Base-by-base conservation (phyloP, 129 eudicot species). In the Glebionis coronaria region DNA sequence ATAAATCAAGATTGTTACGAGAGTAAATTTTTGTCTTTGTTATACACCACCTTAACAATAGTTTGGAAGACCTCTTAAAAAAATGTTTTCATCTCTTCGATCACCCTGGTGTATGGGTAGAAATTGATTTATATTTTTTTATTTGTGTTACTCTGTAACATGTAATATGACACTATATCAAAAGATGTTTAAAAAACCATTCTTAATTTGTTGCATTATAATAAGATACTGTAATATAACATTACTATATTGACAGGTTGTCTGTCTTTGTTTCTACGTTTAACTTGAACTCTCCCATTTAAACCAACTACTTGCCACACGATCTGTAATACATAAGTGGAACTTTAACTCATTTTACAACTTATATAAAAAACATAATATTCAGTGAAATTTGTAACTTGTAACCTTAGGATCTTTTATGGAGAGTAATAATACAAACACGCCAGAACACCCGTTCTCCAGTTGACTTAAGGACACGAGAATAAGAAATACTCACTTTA, bases 241-340 rank as follows among this genome's bases (percentile, higher is more conserved):
- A 63, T 68, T 86, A 88, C 98, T 85, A 79, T 68, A 76, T 88
- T 88, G 40, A 95, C 96, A 65, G 84, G 95, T 53, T 44, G 77
- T 40, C 92, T 96, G 45, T 84, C 95, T 68, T 67, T 45, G 72
- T 63, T 88, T 77, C 96, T 91, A 5, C 90, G 86, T 77, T 92
- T 96, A 63, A 92, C 88, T 80, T 92, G 95, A 55, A 92, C 71
- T 5, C 95, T 88, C 68, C 96, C 98, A n/a, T 69, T 86, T 54
- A 92, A 75, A 75, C 98, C 95, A 75, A 86, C 96, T 49, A 92
- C 79, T 63, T 91, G 85, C 98, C 98, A 92, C 4, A 88, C 72
- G 63, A 88, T 75, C 98, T 92, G 71, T 1, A 71, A 29, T 12
- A n/a, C 19, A 4, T 56, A 19, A 55, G 7, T 23, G 20, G 42